phyloP scores from a whole-genome alignment of 441 rosid species.

The Adansonia grandidieri region DNA sequence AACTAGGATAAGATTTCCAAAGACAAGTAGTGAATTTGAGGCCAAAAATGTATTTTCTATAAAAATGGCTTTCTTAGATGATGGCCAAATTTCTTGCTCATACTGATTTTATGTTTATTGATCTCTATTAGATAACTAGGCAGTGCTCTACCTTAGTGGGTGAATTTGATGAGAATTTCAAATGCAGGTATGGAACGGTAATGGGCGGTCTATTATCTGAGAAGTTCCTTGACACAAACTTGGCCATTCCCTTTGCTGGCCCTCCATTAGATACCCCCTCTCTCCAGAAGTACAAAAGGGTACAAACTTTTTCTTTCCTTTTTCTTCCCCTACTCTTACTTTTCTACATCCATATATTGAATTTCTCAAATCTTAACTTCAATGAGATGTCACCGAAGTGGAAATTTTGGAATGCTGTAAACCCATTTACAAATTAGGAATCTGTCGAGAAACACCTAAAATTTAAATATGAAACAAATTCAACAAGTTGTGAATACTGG shows the following conservation, averaged over 20 bases:
- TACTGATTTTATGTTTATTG: constrained; percentile 17
- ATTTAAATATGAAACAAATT: neutral
- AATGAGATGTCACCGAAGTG: neutral
- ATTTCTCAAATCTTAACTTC: neutral
- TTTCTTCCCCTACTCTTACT: neutral
- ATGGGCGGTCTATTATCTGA: constrained; percentile 96
- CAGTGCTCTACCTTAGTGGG: constrained; percentile 16
- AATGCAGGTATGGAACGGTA: constrained; percentile 84
- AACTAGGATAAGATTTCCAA: neutral
- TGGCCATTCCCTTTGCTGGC: constrained; percentile 81
- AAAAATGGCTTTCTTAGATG: neutral
- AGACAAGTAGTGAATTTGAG: constrained; percentile 1
- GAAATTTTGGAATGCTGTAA: neutral
- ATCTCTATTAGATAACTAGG: constrained; percentile 13
- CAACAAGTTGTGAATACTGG: neutral
- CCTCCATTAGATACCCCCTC: constrained; percentile 86
- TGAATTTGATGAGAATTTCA: constrained; percentile 27
- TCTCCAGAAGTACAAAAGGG: constrained; percentile 91
- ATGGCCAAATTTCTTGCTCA: constrained; percentile 6
- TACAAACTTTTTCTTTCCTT: constrained; percentile 27
- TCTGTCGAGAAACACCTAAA: constrained; percentile 8
- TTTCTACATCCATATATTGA: neutral
- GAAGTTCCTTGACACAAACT: constrained; percentile 87
- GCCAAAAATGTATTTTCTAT: neutral
- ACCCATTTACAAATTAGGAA: neutral